Conservation (phyloP, 208 protist species). For the Endotrypanum monterogeii region DNA sequence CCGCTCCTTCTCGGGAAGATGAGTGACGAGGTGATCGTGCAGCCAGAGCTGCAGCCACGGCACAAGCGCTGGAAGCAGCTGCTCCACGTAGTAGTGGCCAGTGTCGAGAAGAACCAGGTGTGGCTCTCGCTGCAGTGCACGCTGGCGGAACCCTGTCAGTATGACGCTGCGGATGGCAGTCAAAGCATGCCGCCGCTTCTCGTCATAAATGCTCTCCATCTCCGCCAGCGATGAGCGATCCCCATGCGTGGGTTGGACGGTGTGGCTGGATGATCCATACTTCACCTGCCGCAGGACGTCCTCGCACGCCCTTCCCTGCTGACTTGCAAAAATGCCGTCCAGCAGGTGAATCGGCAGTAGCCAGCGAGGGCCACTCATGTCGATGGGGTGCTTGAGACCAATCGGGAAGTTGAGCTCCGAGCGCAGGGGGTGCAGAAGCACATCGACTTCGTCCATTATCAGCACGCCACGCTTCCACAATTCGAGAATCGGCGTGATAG, state of each 20-base stretch:
- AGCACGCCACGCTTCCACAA: conserved; percentile 87
- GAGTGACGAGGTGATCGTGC: conserved; percentile 38
- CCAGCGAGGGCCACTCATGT: conserved; percentile 91
- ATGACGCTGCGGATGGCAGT: conserved; percentile 49
- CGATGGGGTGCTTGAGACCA: conserved; percentile 89
- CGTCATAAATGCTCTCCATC: background rate
- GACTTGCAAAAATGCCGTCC: conserved; percentile 88
- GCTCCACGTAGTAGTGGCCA: conserved; percentile 77
- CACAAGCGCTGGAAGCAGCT: conserved; percentile 83
- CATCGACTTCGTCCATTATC: conserved; percentile 96
- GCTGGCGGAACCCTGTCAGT: conserved; percentile 55
- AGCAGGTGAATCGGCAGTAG: conserved; percentile 93
- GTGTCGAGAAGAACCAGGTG: conserved; percentile 93
- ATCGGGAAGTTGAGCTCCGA: conserved; percentile 97
- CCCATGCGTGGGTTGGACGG: background rate
- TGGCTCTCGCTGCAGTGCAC: conserved; percentile 83
- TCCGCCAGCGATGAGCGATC: background rate
- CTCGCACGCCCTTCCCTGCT: conserved; percentile 43
- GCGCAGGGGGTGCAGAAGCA: conserved; percentile 95
- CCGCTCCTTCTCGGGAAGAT: conserved; percentile 23
- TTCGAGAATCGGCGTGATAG: conserved; percentile 78
- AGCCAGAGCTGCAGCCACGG: conserved; percentile 93
- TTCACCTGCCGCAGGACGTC: conserved; percentile 34
- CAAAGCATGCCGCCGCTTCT: conserved; percentile 22
- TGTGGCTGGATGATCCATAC: conserved; percentile 15